Conservation (phyloP, 2,329 filamentous ascomycete genomes). For the Fusarium austroafricanum region DNA sequence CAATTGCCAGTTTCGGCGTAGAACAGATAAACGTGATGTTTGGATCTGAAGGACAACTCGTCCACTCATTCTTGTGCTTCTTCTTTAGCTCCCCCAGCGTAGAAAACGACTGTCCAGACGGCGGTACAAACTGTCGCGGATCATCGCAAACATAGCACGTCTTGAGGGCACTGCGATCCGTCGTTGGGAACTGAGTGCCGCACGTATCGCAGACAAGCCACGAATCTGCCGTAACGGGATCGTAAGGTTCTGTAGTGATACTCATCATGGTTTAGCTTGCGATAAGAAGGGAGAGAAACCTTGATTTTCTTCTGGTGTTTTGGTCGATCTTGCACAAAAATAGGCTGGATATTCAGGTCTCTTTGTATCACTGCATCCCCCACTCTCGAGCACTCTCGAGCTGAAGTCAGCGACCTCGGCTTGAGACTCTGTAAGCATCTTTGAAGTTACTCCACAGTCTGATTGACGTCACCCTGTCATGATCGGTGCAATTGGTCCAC, state of each 20-base stretch:
- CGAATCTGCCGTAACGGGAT: slow-evolving; percentile 29
- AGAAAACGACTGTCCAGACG: slow-evolving; percentile 69
- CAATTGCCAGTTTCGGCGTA: slow-evolving; percentile 74
- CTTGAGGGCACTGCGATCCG: slow-evolving; percentile 59
- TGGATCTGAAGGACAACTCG: slow-evolving; percentile 58
- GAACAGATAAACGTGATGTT: slow-evolving; percentile 61
- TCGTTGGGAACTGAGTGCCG: slow-evolving; percentile 70
- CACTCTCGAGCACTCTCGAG: slow-evolving; percentile 9
- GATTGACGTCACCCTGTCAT: slow-evolving; percentile 26
- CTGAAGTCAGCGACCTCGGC: background rate
- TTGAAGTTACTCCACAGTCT: background rate
- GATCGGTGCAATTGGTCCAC: background rate
- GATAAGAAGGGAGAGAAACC: background rate
- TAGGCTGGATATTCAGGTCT: background rate
- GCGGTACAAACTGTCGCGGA: slow-evolving; percentile 75
- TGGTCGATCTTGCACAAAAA: slow-evolving; percentile 1
- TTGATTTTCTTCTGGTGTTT: background rate
- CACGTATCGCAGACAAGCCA: slow-evolving; percentile 74
- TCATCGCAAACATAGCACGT: slow-evolving; percentile 80
- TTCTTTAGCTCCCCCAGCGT: slow-evolving; percentile 62
- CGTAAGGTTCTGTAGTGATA: slow-evolving; percentile 40
- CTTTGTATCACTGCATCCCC: slow-evolving; percentile 19
- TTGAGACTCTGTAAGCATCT: background rate
- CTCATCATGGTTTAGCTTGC: slow-evolving; percentile 28
- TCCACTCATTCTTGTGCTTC: slow-evolving; percentile 65